phyloP scores from a whole-genome alignment of 1,139 yeast species.

The Entelexis sorbosivorans region DNA sequence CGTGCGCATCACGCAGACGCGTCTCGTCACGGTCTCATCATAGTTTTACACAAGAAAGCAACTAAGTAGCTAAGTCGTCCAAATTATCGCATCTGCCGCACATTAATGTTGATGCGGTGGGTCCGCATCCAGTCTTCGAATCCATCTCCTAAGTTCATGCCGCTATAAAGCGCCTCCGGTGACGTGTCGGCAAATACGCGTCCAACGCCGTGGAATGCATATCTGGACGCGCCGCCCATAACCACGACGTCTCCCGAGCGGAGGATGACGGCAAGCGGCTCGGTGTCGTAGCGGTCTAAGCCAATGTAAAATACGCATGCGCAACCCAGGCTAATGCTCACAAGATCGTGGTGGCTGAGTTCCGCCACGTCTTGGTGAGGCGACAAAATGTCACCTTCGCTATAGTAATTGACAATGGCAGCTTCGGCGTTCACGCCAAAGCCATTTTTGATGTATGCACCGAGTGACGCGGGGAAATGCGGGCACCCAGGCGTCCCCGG shows the following conservation, averaged over 20 bases:
- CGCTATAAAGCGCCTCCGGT: conserved; percentile 27
- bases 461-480: conserved; percentile 29
- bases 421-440: conserved; percentile 33
- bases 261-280: conserved; percentile 30
- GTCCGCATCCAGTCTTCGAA: conserved; percentile 30
- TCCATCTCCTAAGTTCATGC: neutral
- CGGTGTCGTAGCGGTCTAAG: conserved; percentile 19
- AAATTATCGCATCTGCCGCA: conserved; percentile 32
- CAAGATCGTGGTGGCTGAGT: conserved; percentile 29
- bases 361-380: conserved; percentile 41
- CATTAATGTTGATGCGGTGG: conserved; percentile 35
- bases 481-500: conserved; percentile 31
- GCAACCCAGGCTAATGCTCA: conserved; percentile 34
- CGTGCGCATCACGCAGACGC: neutral
- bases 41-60: neutral
- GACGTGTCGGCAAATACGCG: conserved; percentile 30
- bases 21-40: neutral
- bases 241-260: conserved; percentile 35
- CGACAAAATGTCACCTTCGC: conserved; percentile 36
- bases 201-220: conserved; percentile 38
- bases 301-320: conserved; percentile 34
- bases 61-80: neutral
- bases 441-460: conserved; percentile 24
- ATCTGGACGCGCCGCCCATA: conserved; percentile 35
- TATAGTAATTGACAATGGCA: conserved; percentile 37